Base-by-base conservation (phyloP, 768 basidiomycete genomes). In the Boletus fagicola region DNA sequence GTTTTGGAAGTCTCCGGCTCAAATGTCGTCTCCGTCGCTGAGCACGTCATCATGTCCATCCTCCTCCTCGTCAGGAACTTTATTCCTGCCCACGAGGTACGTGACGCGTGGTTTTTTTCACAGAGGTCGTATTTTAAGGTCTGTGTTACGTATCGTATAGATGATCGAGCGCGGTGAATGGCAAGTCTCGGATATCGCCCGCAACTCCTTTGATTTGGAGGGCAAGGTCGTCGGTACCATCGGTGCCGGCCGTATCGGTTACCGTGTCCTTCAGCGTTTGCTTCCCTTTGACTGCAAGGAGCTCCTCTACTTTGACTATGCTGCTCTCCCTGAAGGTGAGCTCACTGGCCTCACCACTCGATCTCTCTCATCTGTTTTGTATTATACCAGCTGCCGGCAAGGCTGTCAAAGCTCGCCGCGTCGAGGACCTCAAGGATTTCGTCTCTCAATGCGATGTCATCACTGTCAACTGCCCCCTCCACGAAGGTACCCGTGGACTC, bases 221-320 rank as follows among this genome's bases (percentile, higher is more conserved):
- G 84, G 82, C 70, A 97, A 96, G 76, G 88, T 93, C 53, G 85
- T 95, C 53, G 94, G 93, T 18, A 95, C 94, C 44, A 91, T 97
- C 59, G 93, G 92, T 54, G 84, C 84, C 66, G 85, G 85, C 30
- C 77, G 85, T 54, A 95, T 95, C 68, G 94, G 94, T 7, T 93
- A 91, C 78, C 85, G 90, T 67, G 90, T 92, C 28, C 78, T 93
- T 48, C 86, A 92, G 70, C 85, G 90, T 56, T 77, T 93, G 43
- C 64, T 82, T 31, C 89, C 91, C 6, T 96, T 97, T 77, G 81
- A 93, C 76, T 85, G 83, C 81, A 94, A 94, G 73, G 91, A 95
- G 68, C 82, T 96, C 40, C 74, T 96, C 59, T 95, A 94, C 79
- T 96, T 86, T 69, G 92, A 94, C 74, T 93, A 94, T 68, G 78